phyloP scores from a whole-genome alignment of 2,329 filamentous ascomycete species.

The Achaetomium macrosporum region DNA sequence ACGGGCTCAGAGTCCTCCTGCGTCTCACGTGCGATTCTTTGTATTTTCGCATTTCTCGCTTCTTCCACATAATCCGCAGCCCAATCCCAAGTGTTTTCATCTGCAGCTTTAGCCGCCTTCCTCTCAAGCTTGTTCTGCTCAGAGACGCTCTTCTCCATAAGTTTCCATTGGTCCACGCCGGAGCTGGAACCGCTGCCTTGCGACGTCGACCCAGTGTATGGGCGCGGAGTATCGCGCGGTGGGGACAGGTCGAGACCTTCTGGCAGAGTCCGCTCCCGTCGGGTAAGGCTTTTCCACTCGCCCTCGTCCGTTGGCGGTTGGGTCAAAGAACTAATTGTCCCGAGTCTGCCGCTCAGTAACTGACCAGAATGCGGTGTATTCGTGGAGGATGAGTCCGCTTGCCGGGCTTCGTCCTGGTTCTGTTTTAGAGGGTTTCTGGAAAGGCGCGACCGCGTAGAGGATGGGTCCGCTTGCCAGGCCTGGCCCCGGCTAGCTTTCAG shows the following conservation, averaged over 20 bases:
- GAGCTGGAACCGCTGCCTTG: not conserved
- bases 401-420: not conserved
- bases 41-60: not conserved
- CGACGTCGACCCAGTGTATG: not conserved
- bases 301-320: not conserved
- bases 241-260: not conserved
- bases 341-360: not conserved
- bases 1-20: not conserved
- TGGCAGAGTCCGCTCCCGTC: not conserved
- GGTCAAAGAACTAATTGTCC: not conserved
- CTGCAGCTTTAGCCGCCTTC: not conserved
- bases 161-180: not conserved
- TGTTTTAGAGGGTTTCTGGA: too few species aligned
- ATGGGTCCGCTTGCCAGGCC: not conserved
- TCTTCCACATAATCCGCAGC: slow-evolving; percentile 10
- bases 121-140: not conserved
- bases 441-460: too few species aligned
- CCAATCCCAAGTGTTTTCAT: slow-evolving; percentile 16
- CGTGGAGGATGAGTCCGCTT: not conserved
- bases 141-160: not conserved
- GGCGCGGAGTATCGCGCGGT: not conserved
- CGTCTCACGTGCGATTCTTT: not conserved
- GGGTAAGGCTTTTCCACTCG: slow-evolving; percentile 12
- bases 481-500: not conserved
- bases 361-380: not conserved